Percentiles rank a stretch among this genome's conserved stretches.
Evolutionary conservation across 1,284 basidiomycete genomes (phyloP).

Genomic region (Ustilago cynodontis): DNA sequence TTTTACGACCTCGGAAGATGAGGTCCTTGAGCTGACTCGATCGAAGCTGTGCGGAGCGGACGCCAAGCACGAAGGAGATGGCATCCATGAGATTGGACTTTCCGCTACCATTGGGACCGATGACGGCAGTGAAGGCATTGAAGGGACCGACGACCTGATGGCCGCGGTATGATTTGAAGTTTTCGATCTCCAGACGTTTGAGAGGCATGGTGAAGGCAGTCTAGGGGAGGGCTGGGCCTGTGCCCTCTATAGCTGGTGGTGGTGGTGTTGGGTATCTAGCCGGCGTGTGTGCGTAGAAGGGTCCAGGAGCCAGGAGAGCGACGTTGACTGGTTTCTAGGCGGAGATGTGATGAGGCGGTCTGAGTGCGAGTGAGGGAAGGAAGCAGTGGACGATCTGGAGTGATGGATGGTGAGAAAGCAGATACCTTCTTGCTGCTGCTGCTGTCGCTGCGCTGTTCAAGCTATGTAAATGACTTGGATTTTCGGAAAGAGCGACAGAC

Average conservation of each 20-base stretch:
- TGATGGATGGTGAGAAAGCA: neutral
- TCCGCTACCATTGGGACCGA: constrained; percentile 96
- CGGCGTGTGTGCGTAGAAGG: neutral
- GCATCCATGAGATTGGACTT: constrained; percentile 99
- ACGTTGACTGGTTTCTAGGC: neutral
- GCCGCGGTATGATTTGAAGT: constrained; percentile 77
- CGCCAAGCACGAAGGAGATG: constrained; percentile 97
- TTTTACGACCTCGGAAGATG: constrained; percentile 88
- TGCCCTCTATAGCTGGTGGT: constrained; percentile 20
- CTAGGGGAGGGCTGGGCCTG: constrained; percentile 29
- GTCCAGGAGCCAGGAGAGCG: no score
- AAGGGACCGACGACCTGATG: constrained; percentile 91
- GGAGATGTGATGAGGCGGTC: neutral
- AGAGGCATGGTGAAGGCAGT: constrained; percentile 61
- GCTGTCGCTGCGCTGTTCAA: neutral
- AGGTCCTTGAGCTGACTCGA: constrained; percentile 94
- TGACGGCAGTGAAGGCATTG: constrained; percentile 91
- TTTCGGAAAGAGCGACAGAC: constrained; percentile 12
- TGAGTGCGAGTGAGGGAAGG: neutral
- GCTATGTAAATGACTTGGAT: constrained; percentile 11
- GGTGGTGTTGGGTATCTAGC: no score
- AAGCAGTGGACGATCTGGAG: neutral
- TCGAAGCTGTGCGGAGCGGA: constrained; percentile 91
- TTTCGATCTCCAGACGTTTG: constrained; percentile 66
- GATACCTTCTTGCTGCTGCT: neutral